Evolutionary conservation across 177 flowering plant genomes (phyloP).

Genomic region (Vitis hybrid): DNA sequence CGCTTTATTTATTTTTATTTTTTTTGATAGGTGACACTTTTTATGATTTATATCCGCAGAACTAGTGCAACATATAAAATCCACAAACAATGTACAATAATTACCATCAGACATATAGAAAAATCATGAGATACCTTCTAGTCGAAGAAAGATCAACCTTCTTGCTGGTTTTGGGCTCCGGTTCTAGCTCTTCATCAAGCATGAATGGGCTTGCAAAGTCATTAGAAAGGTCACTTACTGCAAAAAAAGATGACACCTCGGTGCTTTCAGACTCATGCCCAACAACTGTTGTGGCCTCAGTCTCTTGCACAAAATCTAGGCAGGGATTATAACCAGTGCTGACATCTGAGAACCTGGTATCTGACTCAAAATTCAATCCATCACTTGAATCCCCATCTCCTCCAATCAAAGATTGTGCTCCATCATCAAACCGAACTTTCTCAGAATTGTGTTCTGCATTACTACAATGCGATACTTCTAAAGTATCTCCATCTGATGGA

Average conservation of each 20-base stretch:
- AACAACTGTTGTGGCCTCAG: constrained; percentile 11
- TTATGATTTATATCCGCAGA: neutral
- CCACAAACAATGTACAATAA: neutral
- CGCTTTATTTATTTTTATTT: too few relatives aligned
- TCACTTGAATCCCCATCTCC: constrained; percentile 9
- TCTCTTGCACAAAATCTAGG: constrained; percentile 16
- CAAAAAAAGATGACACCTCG: constrained; percentile 14
- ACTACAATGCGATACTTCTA: constrained; percentile 8
- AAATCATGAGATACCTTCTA: constrained; percentile 42
- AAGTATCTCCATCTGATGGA: constrained; percentile 10
- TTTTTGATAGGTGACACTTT: too few relatives aligned
- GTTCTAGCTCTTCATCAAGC: constrained; percentile 94
- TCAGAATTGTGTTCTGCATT: constrained; percentile 11
- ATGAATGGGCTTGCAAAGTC: constrained; percentile 73
- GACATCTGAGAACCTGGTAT: constrained; percentile 8
- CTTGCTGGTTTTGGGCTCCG: constrained; percentile 46
- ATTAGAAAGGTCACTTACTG: constrained; percentile 33
- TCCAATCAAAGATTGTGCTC: constrained; percentile 12
- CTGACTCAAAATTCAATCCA: constrained; percentile 14
- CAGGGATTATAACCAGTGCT: neutral
- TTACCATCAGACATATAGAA: neutral
- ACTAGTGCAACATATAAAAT: neutral
- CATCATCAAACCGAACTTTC: constrained; percentile 17
- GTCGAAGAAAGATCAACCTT: constrained; percentile 29
- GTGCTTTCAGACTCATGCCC: constrained; percentile 19